Conservation (phyloP, 73 alveolate genomes). For the Paramecium caudatum region DNA sequence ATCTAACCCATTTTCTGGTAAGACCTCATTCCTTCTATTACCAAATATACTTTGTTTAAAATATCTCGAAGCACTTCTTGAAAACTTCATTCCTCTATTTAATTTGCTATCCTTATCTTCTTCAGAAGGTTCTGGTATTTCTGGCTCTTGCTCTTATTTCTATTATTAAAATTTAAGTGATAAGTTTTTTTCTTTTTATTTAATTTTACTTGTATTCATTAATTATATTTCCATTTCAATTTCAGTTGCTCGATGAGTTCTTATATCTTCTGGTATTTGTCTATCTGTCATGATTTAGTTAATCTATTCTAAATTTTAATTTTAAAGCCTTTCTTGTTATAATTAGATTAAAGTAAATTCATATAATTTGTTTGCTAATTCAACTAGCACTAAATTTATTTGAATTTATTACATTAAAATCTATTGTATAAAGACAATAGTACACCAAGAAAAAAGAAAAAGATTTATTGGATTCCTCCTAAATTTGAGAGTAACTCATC, state of each 20-base stretch:
- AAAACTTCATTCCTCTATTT: no score
- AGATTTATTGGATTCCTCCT: conserved; percentile 54
- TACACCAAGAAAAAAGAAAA: conserved; percentile 6
- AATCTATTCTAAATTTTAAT: neutral
- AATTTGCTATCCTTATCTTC: no score
- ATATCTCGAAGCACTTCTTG: no score
- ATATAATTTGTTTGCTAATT: conserved; percentile 39
- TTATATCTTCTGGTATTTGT: no score
- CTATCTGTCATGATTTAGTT: neutral
- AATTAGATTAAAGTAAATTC: neutral
- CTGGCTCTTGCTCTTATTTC: neutral
- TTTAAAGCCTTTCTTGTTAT: neutral
- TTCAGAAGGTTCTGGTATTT: neutral
- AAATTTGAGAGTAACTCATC: conserved; percentile 56
- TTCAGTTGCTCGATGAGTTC: neutral
- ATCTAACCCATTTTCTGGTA: conserved; percentile 49
- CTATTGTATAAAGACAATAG: neutral
- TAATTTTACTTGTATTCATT: neutral
- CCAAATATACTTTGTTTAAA: no score
- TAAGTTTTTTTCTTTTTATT: conserved; percentile 5
- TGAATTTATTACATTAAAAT: neutral
- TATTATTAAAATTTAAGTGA: neutral
- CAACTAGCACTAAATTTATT: neutral
- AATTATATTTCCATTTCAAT: neutral
- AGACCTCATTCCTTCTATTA: no score